phyloP scores from a whole-genome alignment of 2,329 filamentous ascomycete genomes.

The Ilyonectria robusta region DNA sequence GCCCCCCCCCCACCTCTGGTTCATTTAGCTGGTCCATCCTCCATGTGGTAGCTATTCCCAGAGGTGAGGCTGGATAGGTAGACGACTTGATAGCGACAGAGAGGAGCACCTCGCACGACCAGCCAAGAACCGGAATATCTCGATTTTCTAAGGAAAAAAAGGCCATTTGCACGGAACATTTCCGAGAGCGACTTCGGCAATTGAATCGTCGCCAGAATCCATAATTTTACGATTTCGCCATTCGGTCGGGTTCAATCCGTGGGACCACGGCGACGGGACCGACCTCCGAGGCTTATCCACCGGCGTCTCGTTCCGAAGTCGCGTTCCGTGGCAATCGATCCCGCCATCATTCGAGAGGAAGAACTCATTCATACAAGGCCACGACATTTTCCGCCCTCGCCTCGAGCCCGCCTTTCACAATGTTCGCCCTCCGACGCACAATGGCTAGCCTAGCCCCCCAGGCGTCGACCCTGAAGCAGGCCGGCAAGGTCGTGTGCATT shows the following conservation, averaged over 20 bases:
- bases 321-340: conserved; percentile 19
- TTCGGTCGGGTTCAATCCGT: conserved; percentile 17
- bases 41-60: too few species aligned
- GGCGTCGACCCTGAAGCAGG: conserved; percentile 63
- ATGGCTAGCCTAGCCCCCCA: conserved; percentile 58
- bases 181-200: conserved; percentile 2
- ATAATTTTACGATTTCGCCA: not conserved
- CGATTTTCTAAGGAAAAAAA: not conserved
- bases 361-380: conserved; percentile 2
- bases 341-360: conserved; percentile 16
- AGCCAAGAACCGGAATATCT: not conserved
- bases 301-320: conserved; percentile 42
- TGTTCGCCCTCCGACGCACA: conserved; percentile 56
- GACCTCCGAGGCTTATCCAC: conserved; percentile 46
- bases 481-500: conserved; percentile 89
- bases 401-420: conserved; percentile 36
- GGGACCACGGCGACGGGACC: conserved; percentile 30
- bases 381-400: conserved; percentile 4
- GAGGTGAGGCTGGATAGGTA: too few species aligned
- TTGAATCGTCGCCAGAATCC: not conserved
- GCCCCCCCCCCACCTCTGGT: too few species aligned
- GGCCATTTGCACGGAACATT: not conserved
- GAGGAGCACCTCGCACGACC: not conserved
- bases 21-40: too few species aligned
- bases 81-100: not conserved